These are phyloP conservation scores for Aspergillus jensenii DNA, from an alignment of 2,329 filamentous ascomycete species.

Conservation along the genomic window DNA sequence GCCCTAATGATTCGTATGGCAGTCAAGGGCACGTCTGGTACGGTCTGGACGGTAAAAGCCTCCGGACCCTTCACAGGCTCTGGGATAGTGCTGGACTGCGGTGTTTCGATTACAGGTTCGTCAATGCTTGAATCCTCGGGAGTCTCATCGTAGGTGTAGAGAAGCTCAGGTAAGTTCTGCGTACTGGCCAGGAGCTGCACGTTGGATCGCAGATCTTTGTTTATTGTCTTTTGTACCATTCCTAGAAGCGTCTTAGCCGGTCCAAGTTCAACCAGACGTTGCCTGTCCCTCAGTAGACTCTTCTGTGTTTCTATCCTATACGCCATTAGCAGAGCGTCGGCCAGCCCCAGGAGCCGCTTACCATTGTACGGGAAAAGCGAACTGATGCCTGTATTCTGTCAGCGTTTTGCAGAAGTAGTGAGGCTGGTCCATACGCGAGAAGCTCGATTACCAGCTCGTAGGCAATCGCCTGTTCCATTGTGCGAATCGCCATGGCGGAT, in stretches of 20 bases:
- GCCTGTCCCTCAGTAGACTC: background rate
- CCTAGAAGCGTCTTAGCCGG: slow-evolving; percentile 1
- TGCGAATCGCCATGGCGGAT: background rate
- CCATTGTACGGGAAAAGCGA: slow-evolving; percentile 10
- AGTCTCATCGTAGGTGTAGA: slow-evolving; percentile 1
- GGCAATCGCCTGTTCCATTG: background rate
- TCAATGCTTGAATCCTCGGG: background rate
- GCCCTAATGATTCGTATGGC: slow-evolving; percentile 1
- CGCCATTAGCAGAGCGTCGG: too few species aligned
- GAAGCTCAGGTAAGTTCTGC: background rate
- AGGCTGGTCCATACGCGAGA: background rate
- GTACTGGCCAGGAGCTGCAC: background rate
- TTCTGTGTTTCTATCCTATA: slow-evolving; percentile 4
- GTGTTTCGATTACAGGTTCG: background rate
- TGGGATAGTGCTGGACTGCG: background rate
- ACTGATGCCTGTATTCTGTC: slow-evolving; percentile 1
- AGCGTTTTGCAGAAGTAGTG: background rate
- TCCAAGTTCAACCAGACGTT: background rate
- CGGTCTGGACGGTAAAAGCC: background rate
- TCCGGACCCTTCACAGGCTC: background rate
- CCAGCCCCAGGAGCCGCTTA: background rate
- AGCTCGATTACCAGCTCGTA: slow-evolving; percentile 1
- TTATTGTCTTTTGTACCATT: slow-evolving; percentile 5
- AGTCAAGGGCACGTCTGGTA: background rate
- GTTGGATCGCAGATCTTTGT: background rate